Evolutionary conservation across 768 basidiomycete genomes (phyloP).

Genomic region (Calocybe cyanea): DNA sequence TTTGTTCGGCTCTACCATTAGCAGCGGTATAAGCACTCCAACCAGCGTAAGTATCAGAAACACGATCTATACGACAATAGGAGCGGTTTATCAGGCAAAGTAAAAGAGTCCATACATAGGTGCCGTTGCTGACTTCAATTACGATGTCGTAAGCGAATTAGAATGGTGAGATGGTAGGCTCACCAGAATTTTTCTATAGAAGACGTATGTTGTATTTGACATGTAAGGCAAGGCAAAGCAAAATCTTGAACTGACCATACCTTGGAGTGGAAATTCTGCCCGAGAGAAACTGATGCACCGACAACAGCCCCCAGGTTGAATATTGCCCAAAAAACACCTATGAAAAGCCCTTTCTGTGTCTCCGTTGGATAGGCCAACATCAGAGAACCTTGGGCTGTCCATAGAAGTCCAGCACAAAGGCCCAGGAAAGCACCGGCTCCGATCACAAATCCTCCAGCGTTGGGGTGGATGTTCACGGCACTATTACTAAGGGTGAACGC

Average conservation of each 20-base stretch:
- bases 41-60: constrained; percentile 72
- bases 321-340: constrained; percentile 80
- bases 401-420: constrained; percentile 64
- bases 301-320: constrained; percentile 83
- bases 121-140: constrained; percentile 59
- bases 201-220: background rate
- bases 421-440: constrained; percentile 71
- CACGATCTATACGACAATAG: constrained; percentile 47
- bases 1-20: constrained; percentile 69
- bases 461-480: constrained; percentile 64
- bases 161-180: constrained; percentile 10
- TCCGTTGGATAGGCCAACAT: constrained; percentile 86
- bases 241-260: constrained; percentile 36
- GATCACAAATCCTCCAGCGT: constrained; percentile 62
- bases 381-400: constrained; percentile 83
- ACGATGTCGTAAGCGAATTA: background rate
- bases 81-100: background rate
- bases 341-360: constrained; percentile 69
- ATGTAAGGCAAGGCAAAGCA: background rate
- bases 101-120: constrained; percentile 51
- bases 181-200: constrained; percentile 37
- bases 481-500: constrained; percentile 28
- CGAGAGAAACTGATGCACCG: constrained; percentile 72
- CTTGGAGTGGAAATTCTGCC: constrained; percentile 60
- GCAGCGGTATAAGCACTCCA: constrained; percentile 60